Conservation (phyloP, 2,329 filamentous ascomycete genomes). For the Penicillium paneum region DNA sequence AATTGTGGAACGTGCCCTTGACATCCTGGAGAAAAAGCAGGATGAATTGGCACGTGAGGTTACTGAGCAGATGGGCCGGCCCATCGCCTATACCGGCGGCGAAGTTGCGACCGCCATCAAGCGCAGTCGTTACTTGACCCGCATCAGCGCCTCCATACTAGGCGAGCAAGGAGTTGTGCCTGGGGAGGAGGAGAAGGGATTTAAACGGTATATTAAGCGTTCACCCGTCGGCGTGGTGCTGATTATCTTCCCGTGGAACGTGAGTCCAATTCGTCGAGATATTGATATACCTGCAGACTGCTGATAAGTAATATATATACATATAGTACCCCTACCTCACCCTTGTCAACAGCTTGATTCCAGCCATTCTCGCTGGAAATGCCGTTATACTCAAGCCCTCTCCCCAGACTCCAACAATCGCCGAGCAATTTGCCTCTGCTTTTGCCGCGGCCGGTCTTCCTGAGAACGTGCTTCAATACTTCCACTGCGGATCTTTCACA, state of each 20-base stretch:
- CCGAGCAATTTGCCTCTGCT: slow-evolving; percentile 73
- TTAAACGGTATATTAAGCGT: slow-evolving; percentile 86
- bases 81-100: slow-evolving; percentile 78
- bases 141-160: slow-evolving; percentile 74
- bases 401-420: slow-evolving; percentile 89
- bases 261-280: slow-evolving; percentile 48
- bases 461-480: slow-evolving; percentile 80
- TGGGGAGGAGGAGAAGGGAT: slow-evolving; percentile 80
- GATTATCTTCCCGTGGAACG: slow-evolving; percentile 94
- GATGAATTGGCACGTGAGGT: slow-evolving; percentile 80
- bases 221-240: slow-evolving; percentile 83
- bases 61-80: slow-evolving; percentile 92
- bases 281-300: neutral
- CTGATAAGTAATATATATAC: slow-evolving; percentile 39
- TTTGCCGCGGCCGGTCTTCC: slow-evolving; percentile 80
- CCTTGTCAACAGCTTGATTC: slow-evolving; percentile 86
- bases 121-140: slow-evolving; percentile 79
- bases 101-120: slow-evolving; percentile 84
- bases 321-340: slow-evolving; percentile 93
- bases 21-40: slow-evolving; percentile 65
- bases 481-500: slow-evolving; percentile 78
- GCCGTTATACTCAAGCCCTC: slow-evolving; percentile 92
- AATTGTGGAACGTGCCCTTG: slow-evolving; percentile 76
- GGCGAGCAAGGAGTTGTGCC: slow-evolving; percentile 62
- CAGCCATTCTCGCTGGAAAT: slow-evolving; percentile 86